These are phyloP conservation scores for Schizophyllum commune DNA, from an alignment of 1,284 basidiomycete genomes.

Conservation along the genomic window DNA sequence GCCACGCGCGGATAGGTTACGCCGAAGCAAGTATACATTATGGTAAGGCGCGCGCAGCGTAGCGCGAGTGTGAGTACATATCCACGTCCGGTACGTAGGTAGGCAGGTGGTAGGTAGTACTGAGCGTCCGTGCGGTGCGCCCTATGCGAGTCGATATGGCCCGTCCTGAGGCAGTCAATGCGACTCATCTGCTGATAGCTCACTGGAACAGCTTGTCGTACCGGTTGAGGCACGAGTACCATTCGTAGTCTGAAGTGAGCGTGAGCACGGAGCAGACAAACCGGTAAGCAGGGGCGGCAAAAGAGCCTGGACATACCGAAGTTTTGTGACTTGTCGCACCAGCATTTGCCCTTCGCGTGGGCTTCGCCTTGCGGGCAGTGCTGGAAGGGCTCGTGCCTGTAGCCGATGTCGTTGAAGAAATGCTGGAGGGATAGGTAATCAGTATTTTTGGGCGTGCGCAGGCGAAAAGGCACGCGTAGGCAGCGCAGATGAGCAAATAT, in stretches of 20 bases:
- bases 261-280: slow-evolving; percentile 8
- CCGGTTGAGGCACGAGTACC: slow-evolving; percentile 73
- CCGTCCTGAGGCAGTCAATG: no score
- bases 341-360: slow-evolving; percentile 58
- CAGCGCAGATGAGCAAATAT: background rate
- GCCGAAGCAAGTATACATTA: background rate
- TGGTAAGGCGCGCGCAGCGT: background rate
- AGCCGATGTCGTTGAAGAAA: slow-evolving; percentile 64
- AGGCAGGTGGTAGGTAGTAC: background rate
- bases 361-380: slow-evolving; percentile 63
- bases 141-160: no score
- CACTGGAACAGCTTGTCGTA: slow-evolving; percentile 56
- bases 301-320: slow-evolving; percentile 42
- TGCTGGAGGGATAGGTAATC: slow-evolving; percentile 28
- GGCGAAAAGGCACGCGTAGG: slow-evolving; percentile 42
- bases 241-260: slow-evolving; percentile 51
- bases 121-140: background rate
- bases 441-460: slow-evolving; percentile 76
- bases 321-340: slow-evolving; percentile 56
- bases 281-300: no score
- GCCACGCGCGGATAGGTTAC: background rate
- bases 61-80: background rate
- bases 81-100: background rate
- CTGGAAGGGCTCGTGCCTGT: slow-evolving; percentile 74
- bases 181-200: no score